Evolutionary conservation across 805 yeast genomes (phyloP).

Genomic region (Saturnispora sekii): DNA sequence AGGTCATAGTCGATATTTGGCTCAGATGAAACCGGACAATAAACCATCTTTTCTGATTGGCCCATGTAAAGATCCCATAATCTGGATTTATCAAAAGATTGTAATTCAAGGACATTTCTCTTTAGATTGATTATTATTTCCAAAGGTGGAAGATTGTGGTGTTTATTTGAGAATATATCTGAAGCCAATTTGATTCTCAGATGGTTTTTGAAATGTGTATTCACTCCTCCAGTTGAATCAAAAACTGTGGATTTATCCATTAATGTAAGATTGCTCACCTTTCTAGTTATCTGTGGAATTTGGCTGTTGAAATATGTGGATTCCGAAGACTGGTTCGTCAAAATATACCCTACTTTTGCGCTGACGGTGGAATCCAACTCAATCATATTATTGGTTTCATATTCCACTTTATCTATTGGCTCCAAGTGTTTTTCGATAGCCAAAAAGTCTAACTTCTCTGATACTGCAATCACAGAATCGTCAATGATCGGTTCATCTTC

Average conservation of each 20-base stretch:
- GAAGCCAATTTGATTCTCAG: constrained; percentile 26
- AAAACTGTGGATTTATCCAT: constrained; percentile 20
- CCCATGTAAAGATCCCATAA: constrained; percentile 17
- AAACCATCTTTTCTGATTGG: constrained; percentile 22
- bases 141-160: constrained; percentile 21
- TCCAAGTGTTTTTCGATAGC: constrained; percentile 2
- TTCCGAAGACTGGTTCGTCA: constrained; percentile 12
- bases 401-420: background rate
- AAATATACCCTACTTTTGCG: constrained; percentile 23
- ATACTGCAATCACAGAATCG: background rate
- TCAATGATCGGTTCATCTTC: background rate
- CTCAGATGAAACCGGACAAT: constrained; percentile 18
- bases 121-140: constrained; percentile 25
- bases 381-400: constrained; percentile 10
- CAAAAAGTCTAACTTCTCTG: background rate
- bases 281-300: constrained; percentile 19
- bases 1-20: constrained; percentile 19
- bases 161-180: constrained; percentile 20
- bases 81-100: constrained; percentile 13
- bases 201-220: constrained; percentile 21
- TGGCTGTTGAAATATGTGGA: constrained; percentile 20
- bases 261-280: constrained; percentile 17
- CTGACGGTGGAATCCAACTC: constrained; percentile 18
- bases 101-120: constrained; percentile 15
- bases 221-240: constrained; percentile 25